Percentiles rank a stretch among this genome's conserved stretches.
phyloP scores from a whole-genome alignment of 2,329 filamentous ascomycete genomes.

The Apiospora marii region DNA sequence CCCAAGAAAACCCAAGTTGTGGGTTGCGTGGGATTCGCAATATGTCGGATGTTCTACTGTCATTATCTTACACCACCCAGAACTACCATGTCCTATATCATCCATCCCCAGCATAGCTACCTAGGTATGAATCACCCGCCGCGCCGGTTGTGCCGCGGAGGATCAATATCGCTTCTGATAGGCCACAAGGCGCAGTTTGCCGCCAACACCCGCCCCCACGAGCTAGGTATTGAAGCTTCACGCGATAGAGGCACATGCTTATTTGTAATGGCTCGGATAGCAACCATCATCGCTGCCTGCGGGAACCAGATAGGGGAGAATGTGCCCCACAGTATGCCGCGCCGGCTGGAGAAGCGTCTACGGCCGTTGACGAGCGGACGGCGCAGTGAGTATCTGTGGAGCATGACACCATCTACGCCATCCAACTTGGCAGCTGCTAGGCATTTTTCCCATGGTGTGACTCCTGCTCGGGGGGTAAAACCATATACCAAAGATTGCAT shows the following conservation, averaged over 20 bases:
- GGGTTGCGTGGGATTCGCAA: not conserved
- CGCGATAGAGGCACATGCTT: not conserved
- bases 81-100: not conserved
- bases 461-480: not conserved
- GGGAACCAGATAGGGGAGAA: not conserved
- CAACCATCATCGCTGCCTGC: not conserved
- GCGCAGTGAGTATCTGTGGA: not conserved
- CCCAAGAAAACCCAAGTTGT: not conserved
- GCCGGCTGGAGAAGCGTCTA: not conserved
- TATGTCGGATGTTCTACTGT: not conserved
- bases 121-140: not conserved
- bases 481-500: not conserved
- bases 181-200: not conserved
- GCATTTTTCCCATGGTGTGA: not conserved
- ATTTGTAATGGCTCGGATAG: not conserved
- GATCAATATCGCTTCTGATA: not conserved
- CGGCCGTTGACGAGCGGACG: not conserved
- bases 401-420: not conserved
- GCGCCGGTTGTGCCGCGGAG: slow-evolving; percentile 3
- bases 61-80: not conserved
- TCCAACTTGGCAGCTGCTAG: not conserved
- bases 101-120: not conserved
- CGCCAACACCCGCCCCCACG: not conserved
- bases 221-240: not conserved
- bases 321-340: not conserved